Percentiles rank a stretch among this genome's conserved stretches.
Evolutionary conservation across 2,329 filamentous ascomycete genomes (phyloP).

Genomic region (Ceratocystis papillata): DNA sequence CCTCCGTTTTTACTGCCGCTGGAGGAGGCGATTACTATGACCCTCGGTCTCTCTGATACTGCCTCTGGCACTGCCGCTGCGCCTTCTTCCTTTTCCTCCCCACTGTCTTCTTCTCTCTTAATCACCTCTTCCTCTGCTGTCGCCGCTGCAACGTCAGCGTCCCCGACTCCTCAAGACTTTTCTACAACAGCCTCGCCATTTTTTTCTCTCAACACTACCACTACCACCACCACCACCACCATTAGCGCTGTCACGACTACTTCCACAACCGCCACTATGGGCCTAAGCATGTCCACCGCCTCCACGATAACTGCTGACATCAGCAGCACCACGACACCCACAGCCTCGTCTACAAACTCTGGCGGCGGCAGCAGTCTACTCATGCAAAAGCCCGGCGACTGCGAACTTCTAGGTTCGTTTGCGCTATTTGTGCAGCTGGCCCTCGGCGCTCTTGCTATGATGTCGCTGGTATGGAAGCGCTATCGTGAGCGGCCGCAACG

Average conservation of each 20-base stretch:
- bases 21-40: constrained; percentile 10
- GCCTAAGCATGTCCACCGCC: constrained; percentile 30
- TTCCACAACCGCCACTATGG: constrained; percentile 25
- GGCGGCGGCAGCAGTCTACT: constrained; percentile 26
- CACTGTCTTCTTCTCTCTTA: constrained; percentile 2
- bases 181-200: not conserved
- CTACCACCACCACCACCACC: too few species aligned
- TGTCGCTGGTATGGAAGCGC: constrained; percentile 84
- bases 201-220: constrained; percentile 23
- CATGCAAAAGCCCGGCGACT: constrained; percentile 50
- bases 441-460: constrained; percentile 68
- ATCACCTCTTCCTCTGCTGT: not conserved
- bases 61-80: constrained; percentile 12
- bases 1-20: constrained; percentile 12
- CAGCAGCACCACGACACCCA: constrained; percentile 25
- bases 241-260: too few species aligned
- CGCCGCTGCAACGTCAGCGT: not conserved
- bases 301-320: constrained; percentile 29
- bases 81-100: constrained; percentile 16
- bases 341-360: not conserved
- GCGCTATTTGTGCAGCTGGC: constrained; percentile 82
- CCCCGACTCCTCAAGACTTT: not conserved
- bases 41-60: constrained; percentile 15
- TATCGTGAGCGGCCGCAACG: constrained; percentile 86
- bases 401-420: constrained; percentile 78